Evolutionary conservation across 164 flowering plant species (phyloP).

Genomic region (Vitis rupestris): DNA sequence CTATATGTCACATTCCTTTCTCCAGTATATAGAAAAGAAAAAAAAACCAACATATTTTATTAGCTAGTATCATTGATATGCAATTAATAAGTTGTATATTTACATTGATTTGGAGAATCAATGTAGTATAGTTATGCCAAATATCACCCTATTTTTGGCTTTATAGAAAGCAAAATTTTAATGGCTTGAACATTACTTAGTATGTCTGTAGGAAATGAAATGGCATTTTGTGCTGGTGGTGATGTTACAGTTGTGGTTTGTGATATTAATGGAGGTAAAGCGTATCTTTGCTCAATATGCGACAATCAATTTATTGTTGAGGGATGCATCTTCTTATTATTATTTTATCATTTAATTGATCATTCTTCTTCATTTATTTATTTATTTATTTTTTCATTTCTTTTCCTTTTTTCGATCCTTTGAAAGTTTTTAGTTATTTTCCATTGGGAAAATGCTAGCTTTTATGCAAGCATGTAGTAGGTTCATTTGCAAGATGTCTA

Average conservation of each 20-base stretch:
- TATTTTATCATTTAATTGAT: background rate
- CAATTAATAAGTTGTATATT: too few species aligned
- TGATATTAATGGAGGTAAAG: slow-evolving; percentile 39
- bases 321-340: background rate
- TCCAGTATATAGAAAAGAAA: too few species aligned
- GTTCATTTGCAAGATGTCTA: background rate
- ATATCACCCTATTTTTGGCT: background rate
- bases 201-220: slow-evolving; percentile 49
- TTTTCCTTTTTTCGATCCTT: background rate
- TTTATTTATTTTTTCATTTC: background rate
- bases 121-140: too few species aligned
- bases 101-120: too few species aligned
- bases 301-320: background rate
- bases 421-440: too few species aligned
- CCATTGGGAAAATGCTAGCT: background rate
- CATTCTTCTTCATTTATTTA: background rate
- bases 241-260: slow-evolving; percentile 63
- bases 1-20: too few species aligned
- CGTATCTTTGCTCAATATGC: background rate
- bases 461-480: slow-evolving; percentile 1
- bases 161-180: too few species aligned
- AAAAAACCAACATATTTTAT: too few species aligned
- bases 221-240: slow-evolving; percentile 84
- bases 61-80: too few species aligned
- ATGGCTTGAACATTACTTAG: too few species aligned